A percentile compares a stretch with the other conserved stretches of the same genome.
These are phyloP conservation scores for Flammula alnicola DNA, from an alignment of 1,284 basidiomycete species.

Conservation along the genomic window DNA sequence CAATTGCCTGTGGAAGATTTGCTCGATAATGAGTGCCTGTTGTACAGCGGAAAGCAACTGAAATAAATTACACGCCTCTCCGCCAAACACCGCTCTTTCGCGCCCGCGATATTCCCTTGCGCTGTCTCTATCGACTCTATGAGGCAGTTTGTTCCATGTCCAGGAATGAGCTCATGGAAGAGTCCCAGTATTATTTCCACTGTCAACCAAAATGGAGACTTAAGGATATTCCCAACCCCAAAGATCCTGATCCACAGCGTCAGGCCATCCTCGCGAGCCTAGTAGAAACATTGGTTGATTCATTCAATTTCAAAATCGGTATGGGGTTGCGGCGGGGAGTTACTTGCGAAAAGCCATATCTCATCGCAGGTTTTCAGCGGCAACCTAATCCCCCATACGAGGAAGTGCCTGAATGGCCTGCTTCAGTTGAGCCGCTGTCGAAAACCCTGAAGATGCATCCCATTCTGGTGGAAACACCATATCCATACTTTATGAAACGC, in stretches of 20 bases:
- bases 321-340: slow-evolving; percentile 34
- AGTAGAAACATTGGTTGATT: slow-evolving; percentile 32
- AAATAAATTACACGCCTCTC: slow-evolving; percentile 11
- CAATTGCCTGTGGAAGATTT: slow-evolving; percentile 11
- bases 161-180: slow-evolving; percentile 12
- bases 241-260: slow-evolving; percentile 28
- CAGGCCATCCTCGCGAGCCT: slow-evolving; percentile 37
- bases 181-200: slow-evolving; percentile 15
- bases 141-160: slow-evolving; percentile 6
- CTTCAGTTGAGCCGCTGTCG: slow-evolving; percentile 6
- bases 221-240: slow-evolving; percentile 30
- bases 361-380: slow-evolving; percentile 5
- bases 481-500: background rate
- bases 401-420: slow-evolving; percentile 12
- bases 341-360: slow-evolving; percentile 8
- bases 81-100: slow-evolving; percentile 7
- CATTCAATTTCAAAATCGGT: slow-evolving; percentile 38
- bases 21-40: background rate
- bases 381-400: slow-evolving; percentile 16
- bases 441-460: slow-evolving; percentile 8
- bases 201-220: slow-evolving; percentile 11
- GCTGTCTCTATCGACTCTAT: slow-evolving; percentile 16
- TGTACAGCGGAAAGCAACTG: slow-evolving; percentile 1
- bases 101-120: slow-evolving; percentile 12
- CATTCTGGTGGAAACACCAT: background rate